A percentile compares a stretch with the other conserved stretches of the same genome.
These are phyloP conservation scores for Russula lepida DNA, from an alignment of 768 basidiomycete genomes.

Conservation along the genomic window DNA sequence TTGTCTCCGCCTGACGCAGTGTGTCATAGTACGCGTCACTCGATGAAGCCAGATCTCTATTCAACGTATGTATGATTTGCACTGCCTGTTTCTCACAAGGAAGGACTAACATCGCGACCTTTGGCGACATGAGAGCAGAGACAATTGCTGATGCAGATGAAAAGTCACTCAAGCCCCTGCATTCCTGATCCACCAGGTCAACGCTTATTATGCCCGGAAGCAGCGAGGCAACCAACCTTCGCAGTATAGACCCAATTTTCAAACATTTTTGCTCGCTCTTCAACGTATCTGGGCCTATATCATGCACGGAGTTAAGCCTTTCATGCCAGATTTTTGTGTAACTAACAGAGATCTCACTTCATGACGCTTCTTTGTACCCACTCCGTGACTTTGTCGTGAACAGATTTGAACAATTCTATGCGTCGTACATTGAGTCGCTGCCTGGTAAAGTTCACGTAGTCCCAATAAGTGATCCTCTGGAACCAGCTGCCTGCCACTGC, in stretches of 20 bases:
- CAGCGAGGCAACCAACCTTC: not conserved
- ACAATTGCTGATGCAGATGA: conserved; percentile 2
- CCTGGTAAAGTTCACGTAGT: conserved; percentile 10
- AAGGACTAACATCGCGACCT: not conserved
- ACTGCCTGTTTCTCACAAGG: conserved; percentile 5
- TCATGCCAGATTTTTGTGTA: not conserved
- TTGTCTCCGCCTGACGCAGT: not conserved
- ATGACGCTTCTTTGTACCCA: conserved; percentile 8
- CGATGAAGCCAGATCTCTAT: not conserved
- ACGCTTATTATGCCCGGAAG: not conserved
- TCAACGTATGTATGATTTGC: not conserved
- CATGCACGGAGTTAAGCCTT: not conserved
- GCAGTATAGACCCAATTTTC: conserved; percentile 9
- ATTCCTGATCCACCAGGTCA: not conserved
- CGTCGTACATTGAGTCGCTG: not conserved
- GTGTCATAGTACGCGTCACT: not conserved
- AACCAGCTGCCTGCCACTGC: not conserved
- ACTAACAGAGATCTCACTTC: not conserved
- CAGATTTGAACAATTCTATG: not conserved
- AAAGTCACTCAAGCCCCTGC: conserved; percentile 1
- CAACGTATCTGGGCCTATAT: not conserved
- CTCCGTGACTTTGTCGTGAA: not conserved
- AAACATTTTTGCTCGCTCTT: not conserved
- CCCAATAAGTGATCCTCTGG: conserved; percentile 9
- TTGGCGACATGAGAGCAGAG: not conserved